These are phyloP conservation scores for Myochromella boudieri DNA, from an alignment of 768 basidiomycete genomes.

Conservation along the genomic window DNA sequence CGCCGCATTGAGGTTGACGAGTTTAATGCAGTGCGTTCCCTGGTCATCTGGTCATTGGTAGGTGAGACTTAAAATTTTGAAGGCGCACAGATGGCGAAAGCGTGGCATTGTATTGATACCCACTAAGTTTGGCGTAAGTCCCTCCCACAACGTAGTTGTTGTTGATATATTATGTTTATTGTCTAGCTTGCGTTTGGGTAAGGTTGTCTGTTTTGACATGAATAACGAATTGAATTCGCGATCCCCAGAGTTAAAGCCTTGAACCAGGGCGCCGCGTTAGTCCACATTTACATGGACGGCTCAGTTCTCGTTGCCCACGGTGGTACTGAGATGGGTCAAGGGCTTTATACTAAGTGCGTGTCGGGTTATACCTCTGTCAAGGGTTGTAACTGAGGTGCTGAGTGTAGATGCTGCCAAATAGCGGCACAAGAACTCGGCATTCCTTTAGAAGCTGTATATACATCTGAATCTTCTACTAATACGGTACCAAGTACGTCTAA, in stretches of 20 bases:
- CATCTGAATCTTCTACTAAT: slow-evolving; percentile 15
- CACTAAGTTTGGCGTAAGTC: slow-evolving; percentile 17
- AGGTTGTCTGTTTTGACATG: not conserved
- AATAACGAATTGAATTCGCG: not conserved
- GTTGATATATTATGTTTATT: not conserved
- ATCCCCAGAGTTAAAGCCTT: slow-evolving; percentile 7
- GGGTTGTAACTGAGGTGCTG: not conserved
- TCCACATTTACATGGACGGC: slow-evolving; percentile 18
- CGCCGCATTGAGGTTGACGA: slow-evolving; percentile 16
- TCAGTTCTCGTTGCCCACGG: slow-evolving; percentile 17
- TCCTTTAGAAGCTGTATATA: slow-evolving; percentile 14
- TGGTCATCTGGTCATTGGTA: not conserved
- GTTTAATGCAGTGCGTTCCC: slow-evolving; percentile 8
- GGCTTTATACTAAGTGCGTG: slow-evolving; percentile 7
- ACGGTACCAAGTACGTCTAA: slow-evolving; percentile 13
- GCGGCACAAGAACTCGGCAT: slow-evolving; percentile 15
- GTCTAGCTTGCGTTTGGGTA: slow-evolving; percentile 17
- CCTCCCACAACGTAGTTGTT: not conserved
- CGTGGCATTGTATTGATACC: slow-evolving; percentile 16
- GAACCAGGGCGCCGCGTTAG: slow-evolving; percentile 17
- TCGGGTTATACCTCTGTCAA: not conserved
- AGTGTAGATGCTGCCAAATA: slow-evolving; percentile 14
- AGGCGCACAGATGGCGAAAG: slow-evolving; percentile 18
- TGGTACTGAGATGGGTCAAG: slow-evolving; percentile 19
- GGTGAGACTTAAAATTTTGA: not conserved